phyloP scores from a whole-genome alignment of 2,329 filamentous ascomycete genomes.

The Aspergillus glaucus region DNA sequence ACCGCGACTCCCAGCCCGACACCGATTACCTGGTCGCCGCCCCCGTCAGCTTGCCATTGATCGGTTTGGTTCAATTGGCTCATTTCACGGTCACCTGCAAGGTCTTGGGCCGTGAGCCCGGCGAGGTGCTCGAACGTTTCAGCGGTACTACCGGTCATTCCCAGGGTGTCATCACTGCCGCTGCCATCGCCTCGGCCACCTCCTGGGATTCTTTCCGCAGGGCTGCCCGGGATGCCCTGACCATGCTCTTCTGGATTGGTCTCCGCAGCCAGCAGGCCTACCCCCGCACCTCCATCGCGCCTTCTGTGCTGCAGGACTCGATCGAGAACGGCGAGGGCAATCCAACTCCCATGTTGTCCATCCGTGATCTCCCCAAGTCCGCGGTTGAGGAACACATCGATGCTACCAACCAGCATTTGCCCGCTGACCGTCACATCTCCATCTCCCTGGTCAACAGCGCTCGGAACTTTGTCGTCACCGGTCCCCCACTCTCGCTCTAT shows the following conservation, averaged over 20 bases:
- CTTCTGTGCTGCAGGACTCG: conserved; percentile 85
- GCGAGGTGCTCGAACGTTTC: conserved; percentile 76
- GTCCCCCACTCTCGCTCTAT: conserved; percentile 90
- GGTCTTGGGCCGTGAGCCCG: conserved; percentile 81
- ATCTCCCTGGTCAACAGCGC: conserved; percentile 97
- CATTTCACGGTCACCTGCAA: conserved; percentile 95
- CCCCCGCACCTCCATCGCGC: conserved; percentile 87
- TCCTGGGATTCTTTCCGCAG: conserved; percentile 90
- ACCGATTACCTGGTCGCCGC: conserved; percentile 90
- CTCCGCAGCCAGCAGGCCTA: conserved; percentile 95
- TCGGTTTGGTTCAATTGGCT: conserved; percentile 89
- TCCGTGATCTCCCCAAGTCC: conserved; percentile 79
- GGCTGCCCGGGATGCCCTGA: conserved; percentile 71
- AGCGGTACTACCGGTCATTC: conserved; percentile 92
- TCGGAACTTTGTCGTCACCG: conserved; percentile 92
- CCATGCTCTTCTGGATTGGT: conserved; percentile 97
- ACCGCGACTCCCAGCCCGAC: conserved; percentile 84
- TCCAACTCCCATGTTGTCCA: conserved; percentile 96
- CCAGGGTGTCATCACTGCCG: conserved; percentile 89
- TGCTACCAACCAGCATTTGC: conserved; percentile 92
- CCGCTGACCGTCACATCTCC: conserved; percentile 83
- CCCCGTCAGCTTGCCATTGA: conserved; percentile 91
- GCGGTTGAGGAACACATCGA: conserved; percentile 96
- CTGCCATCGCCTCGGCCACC: conserved; percentile 80
- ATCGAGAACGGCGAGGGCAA: conserved; percentile 89